phyloP scores from a whole-genome alignment of 1,139 yeast species.

The Geotrichum histeridarum region DNA sequence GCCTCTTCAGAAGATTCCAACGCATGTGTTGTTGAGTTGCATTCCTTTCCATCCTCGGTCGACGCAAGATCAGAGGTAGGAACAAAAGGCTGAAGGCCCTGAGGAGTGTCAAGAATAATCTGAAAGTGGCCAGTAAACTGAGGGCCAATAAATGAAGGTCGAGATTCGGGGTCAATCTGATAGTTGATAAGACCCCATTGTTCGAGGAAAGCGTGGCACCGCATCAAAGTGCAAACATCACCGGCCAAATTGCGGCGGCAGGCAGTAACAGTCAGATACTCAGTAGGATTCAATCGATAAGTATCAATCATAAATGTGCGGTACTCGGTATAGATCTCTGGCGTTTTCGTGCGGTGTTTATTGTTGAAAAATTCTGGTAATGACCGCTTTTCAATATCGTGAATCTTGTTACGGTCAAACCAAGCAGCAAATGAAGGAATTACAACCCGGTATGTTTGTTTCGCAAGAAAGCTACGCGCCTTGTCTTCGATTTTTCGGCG shows the following conservation, averaged over 20 bases:
- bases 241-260: constrained; percentile 93
- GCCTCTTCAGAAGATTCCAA: constrained; percentile 7
- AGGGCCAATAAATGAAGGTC: constrained; percentile 66
- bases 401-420: constrained; percentile 73
- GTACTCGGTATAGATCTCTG: constrained; percentile 77
- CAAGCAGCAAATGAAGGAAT: constrained; percentile 90
- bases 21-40: constrained; percentile 14
- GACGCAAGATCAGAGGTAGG: constrained; percentile 9
- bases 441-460: constrained; percentile 84
- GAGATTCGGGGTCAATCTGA: constrained; percentile 74
- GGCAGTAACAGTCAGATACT: constrained; percentile 87
- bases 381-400: constrained; percentile 62
- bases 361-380: constrained; percentile 86
- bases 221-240: constrained; percentile 88
- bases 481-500: constrained; percentile 26
- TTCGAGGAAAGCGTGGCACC: constrained; percentile 82
- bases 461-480: constrained; percentile 30
- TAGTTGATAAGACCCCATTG: constrained; percentile 97
- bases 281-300: constrained; percentile 87
- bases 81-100: constrained; percentile 53
- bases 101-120: constrained; percentile 72
- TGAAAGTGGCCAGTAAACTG: constrained; percentile 54
- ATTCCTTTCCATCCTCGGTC: constrained; percentile 10
- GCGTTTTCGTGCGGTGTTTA: constrained; percentile 76
- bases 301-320: constrained; percentile 93